phyloP scores from a whole-genome alignment of 306 rosid genomes.

The Biancaea sappan region DNA sequence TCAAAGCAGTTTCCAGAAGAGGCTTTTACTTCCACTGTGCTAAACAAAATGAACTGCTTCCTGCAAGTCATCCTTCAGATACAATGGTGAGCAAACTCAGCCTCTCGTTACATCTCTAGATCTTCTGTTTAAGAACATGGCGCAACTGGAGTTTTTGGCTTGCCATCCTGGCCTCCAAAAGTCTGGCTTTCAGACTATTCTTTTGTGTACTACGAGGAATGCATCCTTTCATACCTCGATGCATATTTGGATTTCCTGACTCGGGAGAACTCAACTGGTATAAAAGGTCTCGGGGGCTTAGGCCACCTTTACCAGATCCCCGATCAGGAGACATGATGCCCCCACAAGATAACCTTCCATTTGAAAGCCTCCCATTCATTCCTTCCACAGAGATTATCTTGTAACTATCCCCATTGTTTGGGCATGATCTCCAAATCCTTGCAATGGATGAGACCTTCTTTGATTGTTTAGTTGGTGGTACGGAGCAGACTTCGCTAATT shows the following conservation, averaged over 20 bases:
- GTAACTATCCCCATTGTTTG: slow-evolving; percentile 63
- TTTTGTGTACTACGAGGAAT: slow-evolving; percentile 71
- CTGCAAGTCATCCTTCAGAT: slow-evolving; percentile 24
- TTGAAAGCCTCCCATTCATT: slow-evolving; percentile 67
- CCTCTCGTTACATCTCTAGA: slow-evolving; percentile 42
- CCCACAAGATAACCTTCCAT: slow-evolving; percentile 72
- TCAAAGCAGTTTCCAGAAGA: slow-evolving; percentile 43
- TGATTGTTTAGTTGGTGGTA: slow-evolving; percentile 61
- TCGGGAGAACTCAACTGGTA: slow-evolving; percentile 79
- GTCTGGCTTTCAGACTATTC: slow-evolving; percentile 83
- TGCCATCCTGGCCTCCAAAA: slow-evolving; percentile 90
- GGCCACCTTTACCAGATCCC: slow-evolving; percentile 55
- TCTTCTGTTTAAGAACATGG: slow-evolving; percentile 88
- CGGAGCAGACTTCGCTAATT: slow-evolving; percentile 71
- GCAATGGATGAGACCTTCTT: slow-evolving; percentile 78
- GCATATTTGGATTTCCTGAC: slow-evolving; percentile 49
- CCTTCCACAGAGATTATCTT: slow-evolving; percentile 75
- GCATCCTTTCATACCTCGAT: slow-evolving; percentile 79
- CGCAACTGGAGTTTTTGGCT: slow-evolving; percentile 82
- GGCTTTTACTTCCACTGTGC: slow-evolving; percentile 27
- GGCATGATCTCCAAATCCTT: slow-evolving; percentile 81
- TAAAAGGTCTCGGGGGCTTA: slow-evolving; percentile 70
- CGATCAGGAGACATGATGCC: slow-evolving; percentile 64
- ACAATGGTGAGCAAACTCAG: slow-evolving; percentile 34
- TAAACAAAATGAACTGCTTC: slow-evolving; percentile 41